Base-by-base conservation (phyloP, 2,329 filamentous ascomycete species). In the Knufia petricola region DNA sequence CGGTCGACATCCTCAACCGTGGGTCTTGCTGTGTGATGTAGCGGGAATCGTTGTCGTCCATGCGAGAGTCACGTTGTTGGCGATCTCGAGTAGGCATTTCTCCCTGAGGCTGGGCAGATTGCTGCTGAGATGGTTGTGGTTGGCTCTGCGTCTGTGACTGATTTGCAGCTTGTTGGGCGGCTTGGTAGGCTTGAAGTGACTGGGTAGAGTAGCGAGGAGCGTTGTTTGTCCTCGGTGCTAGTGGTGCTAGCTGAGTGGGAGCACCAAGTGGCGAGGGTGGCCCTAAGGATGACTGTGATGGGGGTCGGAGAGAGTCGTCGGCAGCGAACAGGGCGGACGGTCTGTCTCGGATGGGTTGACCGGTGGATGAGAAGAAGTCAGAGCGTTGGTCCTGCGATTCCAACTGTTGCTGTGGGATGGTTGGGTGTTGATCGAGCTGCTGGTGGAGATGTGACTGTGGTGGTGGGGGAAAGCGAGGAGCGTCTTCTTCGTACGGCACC, bases 321-420 rank as follows among this genome's bases (percentile, higher is more conserved):
- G 52, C 52, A 45, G 60, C 61, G 46, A 51, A 20, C 50, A 55
- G 2, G 51, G 55, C 24, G 52, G 67, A 69, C 50, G 68, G 61
- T 40, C 66, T 66, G 52, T 64, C 70, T 23, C 63, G 68, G 41
- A 63, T 60, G 65, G 68, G 67, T 59, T 56, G 63, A 20, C 49
- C 49, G n/a, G 39, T 38, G 4, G 34, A 39, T 17, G 19, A 37
- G 23, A 39, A 38, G 31, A 37, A 45, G 13, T 31, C 39, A 15
- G 37, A 37, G 6, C n/a, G 13, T 2, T 44, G 17, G 9, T 36
- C 23, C 4, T 21, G 19, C 7, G n/a, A 30, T 19, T 46, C 41
- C 10, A 32, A 31, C 30, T 31, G 36, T 20, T 19, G 17, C 24
- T 44, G 45, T n/a, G 45, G 38, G 26, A 31, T 28, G 34, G 40